Base-by-base conservation (phyloP, 2,329 filamentous ascomycete genomes). In the Gaeumannomyces sp. region DNA sequence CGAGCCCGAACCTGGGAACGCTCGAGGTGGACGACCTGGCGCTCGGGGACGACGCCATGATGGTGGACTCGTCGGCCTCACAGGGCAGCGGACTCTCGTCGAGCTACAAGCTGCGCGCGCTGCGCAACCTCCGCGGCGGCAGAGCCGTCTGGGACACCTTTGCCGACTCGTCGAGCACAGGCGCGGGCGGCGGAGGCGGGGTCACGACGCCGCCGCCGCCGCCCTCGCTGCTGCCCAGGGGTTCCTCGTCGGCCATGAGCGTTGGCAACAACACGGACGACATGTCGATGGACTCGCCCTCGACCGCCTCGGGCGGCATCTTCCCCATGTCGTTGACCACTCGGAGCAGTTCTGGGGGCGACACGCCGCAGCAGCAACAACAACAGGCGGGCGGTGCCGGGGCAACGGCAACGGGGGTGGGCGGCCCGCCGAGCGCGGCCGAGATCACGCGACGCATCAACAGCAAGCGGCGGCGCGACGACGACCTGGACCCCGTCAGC, bases 401-500 rank as follows among this genome's bases (percentile, higher is more conserved):
- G 25, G 35, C 35, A 16, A 8, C 11, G 35, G 35, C 35, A 16
- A 7, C 59, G 25, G 60, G 33, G 10, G 45, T 10, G 25, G 56
- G n/a, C 59, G 31, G 8, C 33, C 80, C 82, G 3, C 88, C 89
- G 0, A 89, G 84, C 0, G 85, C 89, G 1, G 86, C 89, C 14
- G 91, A 95, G 71, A 86, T 94, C 62, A 90, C 90, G 5, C 84
- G 91, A 11, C 90, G 92, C 67, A 88, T 92, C 64, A 89, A 91
- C 74, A 87, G 85, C 75, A 95, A 94, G 75, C 88, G 94, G n/a
- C 86, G 92, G 28, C 85, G 93, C 29, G 70, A 69, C 65, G 94
- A 97, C 67, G 93, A 97, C 71, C 89, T 97, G 65, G 93, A 98
- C 73, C 89, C 91, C 2, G 84, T 88, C 56, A 91, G 89, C 67